phyloP scores from a whole-genome alignment of 163 green algal species.

The Volvox carteri region DNA sequence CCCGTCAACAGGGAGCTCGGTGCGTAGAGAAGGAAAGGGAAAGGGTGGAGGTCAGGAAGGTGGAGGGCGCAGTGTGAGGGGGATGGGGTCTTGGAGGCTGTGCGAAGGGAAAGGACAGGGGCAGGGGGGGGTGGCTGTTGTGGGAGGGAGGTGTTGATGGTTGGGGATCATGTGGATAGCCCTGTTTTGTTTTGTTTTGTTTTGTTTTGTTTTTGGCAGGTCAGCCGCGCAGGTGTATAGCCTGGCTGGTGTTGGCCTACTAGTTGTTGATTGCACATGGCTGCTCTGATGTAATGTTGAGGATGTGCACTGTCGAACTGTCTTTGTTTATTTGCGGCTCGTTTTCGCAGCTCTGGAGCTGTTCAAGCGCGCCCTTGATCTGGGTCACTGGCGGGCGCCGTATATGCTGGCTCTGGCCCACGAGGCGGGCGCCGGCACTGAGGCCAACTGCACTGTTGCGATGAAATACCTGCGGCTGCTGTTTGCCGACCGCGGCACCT shows the following conservation, averaged over 20 bases:
- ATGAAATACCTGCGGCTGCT: conserved; percentile 40
- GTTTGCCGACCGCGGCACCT: conserved; percentile 54
- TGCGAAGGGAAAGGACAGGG: no score
- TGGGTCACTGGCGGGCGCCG: conserved; percentile 72
- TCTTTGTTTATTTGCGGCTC: no score
- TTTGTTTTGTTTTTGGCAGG: no score
- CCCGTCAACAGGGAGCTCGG: conserved; percentile 41
- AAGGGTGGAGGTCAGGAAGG: not conserved
- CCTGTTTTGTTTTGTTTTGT: no score
- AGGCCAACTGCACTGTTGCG: conserved; percentile 34
- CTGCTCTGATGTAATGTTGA: no score
- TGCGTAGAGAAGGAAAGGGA: not conserved
- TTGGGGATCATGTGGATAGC: not conserved
- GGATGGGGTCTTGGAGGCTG: not conserved
- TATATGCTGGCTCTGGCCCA: conserved; percentile 68
- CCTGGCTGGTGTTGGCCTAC: not conserved
- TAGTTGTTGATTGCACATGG: not conserved
- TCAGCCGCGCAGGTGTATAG: not conserved
- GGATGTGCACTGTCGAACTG: no score
- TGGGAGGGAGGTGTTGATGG: not conserved
- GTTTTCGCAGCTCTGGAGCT: conserved; percentile 44
- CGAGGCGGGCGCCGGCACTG: conserved; percentile 41
- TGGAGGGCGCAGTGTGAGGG: no score
- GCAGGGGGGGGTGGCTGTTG: no score
- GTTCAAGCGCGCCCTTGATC: conserved; percentile 59